Conservation (phyloP, 495 filamentous ascomycete species). For the Cairneyella variabilis region DNA sequence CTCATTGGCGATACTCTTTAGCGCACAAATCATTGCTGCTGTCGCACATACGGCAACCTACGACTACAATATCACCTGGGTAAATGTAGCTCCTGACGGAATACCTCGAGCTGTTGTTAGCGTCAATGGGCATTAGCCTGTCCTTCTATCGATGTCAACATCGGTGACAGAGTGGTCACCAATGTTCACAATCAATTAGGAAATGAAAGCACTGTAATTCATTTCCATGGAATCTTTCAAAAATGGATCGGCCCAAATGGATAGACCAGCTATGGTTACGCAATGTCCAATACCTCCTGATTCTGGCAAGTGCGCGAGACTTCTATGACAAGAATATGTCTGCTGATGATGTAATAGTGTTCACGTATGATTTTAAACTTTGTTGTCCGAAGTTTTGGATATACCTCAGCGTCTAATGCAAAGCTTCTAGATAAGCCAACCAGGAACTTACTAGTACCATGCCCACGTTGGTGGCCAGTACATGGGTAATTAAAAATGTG, state of each 20-base stretch:
- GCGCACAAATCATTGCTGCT: conserved; percentile 34
- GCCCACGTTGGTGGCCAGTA: conserved; percentile 15
- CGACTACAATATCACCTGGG: conserved; percentile 71
- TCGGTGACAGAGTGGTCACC: conserved; percentile 66
- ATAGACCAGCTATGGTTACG: conserved; percentile 62
- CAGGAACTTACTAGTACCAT: conserved; percentile 22
- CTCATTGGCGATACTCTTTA: too few relatives aligned
- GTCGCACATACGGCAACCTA: conserved; percentile 48
- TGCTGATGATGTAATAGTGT: conserved; percentile 9
- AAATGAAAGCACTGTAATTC: conserved; percentile 66
- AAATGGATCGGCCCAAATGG: conserved; percentile 65
- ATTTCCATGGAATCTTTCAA: conserved; percentile 81
- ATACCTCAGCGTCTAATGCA: neutral
- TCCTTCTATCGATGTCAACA: conserved; percentile 60
- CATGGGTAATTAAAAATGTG: neutral
- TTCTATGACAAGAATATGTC: conserved; percentile 19
- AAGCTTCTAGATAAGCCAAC: neutral
- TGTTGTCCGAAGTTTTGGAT: conserved; percentile 11
- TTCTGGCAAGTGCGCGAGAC: conserved; percentile 37
- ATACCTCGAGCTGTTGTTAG: conserved; percentile 65
- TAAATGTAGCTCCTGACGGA: conserved; percentile 67
- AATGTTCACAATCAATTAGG: conserved; percentile 67
- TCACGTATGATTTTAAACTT: conserved; percentile 50
- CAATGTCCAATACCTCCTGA: conserved; percentile 47
- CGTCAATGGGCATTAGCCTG: conserved; percentile 78